These are phyloP conservation scores for Sugiyamaella americana DNA, from an alignment of 805 yeast genomes.

Conservation along the genomic window DNA sequence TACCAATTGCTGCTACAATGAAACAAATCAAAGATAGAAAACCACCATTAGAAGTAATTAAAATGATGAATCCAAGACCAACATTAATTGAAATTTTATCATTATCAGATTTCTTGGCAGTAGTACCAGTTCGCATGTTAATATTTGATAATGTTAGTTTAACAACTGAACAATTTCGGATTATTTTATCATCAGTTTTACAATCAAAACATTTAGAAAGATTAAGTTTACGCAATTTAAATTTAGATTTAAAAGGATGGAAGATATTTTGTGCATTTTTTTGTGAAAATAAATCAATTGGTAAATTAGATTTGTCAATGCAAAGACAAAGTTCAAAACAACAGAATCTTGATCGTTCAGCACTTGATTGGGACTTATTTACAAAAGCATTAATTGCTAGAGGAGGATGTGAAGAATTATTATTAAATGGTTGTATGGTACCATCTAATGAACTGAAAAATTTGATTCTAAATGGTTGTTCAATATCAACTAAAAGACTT, in stretches of 20 bases:
- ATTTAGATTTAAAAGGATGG: slow-evolving; percentile 73
- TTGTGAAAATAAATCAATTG: slow-evolving; percentile 17
- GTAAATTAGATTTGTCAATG: slow-evolving; percentile 26
- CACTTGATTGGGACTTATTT: slow-evolving; percentile 77
- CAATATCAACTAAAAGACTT: slow-evolving; percentile 49
- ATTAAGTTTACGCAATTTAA: slow-evolving; percentile 71
- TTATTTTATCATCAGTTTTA: slow-evolving; percentile 63
- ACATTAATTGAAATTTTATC: slow-evolving; percentile 82
- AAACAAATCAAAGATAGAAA: slow-evolving; percentile 73
- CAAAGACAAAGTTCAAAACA: slow-evolving; percentile 15
- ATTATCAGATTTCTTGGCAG: slow-evolving; percentile 79
- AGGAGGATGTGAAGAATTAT: slow-evolving; percentile 72
- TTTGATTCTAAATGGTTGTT: slow-evolving; percentile 55
- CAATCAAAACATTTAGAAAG: slow-evolving; percentile 63
- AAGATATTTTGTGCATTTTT: slow-evolving; percentile 47
- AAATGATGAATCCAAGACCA: slow-evolving; percentile 80
- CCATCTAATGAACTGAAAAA: slow-evolving; percentile 40
- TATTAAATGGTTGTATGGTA: slow-evolving; percentile 72
- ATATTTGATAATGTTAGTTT: slow-evolving; percentile 74
- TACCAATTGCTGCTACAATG: slow-evolving; percentile 86
- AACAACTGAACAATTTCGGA: slow-evolving; percentile 68
- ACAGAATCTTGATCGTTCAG: slow-evolving; percentile 46
- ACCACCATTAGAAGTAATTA: slow-evolving; percentile 65
- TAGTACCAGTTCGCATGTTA: slow-evolving; percentile 73
- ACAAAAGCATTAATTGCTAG: slow-evolving; percentile 62